Base-by-base conservation (phyloP, 345 rosid genomes). In the Syzygium aqueum region DNA sequence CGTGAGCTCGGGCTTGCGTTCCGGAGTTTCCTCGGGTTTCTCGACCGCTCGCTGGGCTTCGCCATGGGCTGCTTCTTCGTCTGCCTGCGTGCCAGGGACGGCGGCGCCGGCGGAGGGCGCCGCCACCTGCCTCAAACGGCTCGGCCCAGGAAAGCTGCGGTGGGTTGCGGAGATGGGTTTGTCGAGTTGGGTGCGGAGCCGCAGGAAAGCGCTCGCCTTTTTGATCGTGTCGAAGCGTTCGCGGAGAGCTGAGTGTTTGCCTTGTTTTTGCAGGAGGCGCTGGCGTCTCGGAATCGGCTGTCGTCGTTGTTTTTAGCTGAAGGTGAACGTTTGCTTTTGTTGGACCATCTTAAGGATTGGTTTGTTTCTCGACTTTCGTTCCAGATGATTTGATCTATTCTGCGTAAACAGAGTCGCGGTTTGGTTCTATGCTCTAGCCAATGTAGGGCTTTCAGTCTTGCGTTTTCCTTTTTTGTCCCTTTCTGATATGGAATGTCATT, bases 41-140 rank as follows among this genome's bases (percentile, higher is more conserved):
- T 84, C 57, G 86, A 53, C 63, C 86, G 28, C 17, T 30, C 94
- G 80, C 88, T 93, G 9, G 91, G 91, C 21, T 25, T 65, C 25
- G 93, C 93, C 87, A 97, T 97, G 99, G 94, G 97, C 56, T 96
- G 99, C 87, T 94, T 97, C 89, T 89, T 97, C 51, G 90, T 89
- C 17, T 97, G 99, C 90, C 94, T 97, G 87, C 98, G 98, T 30
- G 50, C 87, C 87, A 91, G 90, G 86, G 93, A 91, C 87, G 92
- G 90, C 78, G 46, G 14, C 27, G 17, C 11, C 52, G 37, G 11
- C 85, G 33, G 25, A 56, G 91, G 91, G 12, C 78, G 88, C 53
- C 85, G 88, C 51, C 94, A 87, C 88, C 84, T 77, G 88, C 86
- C 88, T 52, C 85, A 88, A 90, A 84, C 49, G 15, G 82, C 25